These are phyloP conservation scores for Ilyonectria mors-panacis DNA, from an alignment of 2,329 filamentous ascomycete genomes.

Conservation along the genomic window DNA sequence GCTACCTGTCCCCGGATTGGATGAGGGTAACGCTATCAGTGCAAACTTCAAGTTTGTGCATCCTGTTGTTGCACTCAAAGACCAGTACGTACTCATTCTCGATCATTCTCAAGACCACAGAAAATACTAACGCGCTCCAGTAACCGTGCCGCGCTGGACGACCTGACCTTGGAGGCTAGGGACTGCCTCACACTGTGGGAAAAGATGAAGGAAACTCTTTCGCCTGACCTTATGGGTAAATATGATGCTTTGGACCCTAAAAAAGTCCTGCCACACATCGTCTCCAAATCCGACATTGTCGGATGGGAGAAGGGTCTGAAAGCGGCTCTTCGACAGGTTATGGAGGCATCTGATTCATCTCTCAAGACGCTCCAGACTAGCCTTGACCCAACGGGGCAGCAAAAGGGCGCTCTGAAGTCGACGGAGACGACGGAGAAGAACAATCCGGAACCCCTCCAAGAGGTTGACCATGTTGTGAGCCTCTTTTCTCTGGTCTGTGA, in stretches of 20 bases:
- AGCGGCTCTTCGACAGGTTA: constrained; percentile 70
- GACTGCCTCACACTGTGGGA: constrained; percentile 79
- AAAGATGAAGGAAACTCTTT: constrained; percentile 66
- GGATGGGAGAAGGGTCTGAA: constrained; percentile 77
- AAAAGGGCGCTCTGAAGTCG: background rate
- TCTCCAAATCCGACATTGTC: constrained; percentile 76
- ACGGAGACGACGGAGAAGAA: background rate
- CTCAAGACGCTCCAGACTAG: constrained; percentile 50
- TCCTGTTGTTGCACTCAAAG: constrained; percentile 74
- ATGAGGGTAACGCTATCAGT: constrained; percentile 58
- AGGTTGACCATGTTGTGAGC: constrained; percentile 9
- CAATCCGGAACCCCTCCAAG: background rate
- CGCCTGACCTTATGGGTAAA: constrained; percentile 5
- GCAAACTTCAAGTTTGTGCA: constrained; percentile 73
- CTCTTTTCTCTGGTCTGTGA: constrained; percentile 70
- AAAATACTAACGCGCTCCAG: constrained; percentile 43
- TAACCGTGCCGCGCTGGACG: constrained; percentile 74
- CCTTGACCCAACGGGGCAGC: background rate
- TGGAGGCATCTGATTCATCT: constrained; percentile 64
- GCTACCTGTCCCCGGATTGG: constrained; percentile 62
- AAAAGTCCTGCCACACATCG: constrained; percentile 64
- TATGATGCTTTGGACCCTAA: constrained; percentile 63
- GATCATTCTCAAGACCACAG: background rate
- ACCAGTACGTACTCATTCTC: constrained; percentile 57
- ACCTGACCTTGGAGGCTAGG: constrained; percentile 78